A percentile compares a stretch with the other conserved stretches of the same genome.
Evolutionary conservation across 75 land plant species (phyloP).

Genomic region (Picea sitchensis): DNA sequence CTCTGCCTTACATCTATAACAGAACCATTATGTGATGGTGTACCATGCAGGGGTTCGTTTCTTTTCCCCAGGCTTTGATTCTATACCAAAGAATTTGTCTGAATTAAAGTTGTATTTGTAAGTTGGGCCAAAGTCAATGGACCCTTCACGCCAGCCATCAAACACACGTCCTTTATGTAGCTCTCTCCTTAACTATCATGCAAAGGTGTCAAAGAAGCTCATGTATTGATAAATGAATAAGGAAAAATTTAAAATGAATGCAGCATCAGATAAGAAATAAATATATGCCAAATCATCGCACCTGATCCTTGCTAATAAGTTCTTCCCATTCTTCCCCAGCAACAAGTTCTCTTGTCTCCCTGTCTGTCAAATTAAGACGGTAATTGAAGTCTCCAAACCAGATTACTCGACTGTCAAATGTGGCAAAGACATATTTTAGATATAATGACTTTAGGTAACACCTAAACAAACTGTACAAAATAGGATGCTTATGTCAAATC

Average conservation of each 20-base stretch:
- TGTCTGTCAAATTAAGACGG: slow-evolving; percentile 54
- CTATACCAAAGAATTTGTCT: slow-evolving; percentile 39
- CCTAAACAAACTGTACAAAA: slow-evolving; percentile 62
- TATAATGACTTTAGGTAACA: slow-evolving; percentile 69
- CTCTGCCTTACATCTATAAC: not conserved
- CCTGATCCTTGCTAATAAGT: slow-evolving; percentile 71
- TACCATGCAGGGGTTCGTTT: slow-evolving; percentile 79
- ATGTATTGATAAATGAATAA: not conserved
- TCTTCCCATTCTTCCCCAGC: slow-evolving; percentile 47
- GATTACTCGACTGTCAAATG: slow-evolving; percentile 80
- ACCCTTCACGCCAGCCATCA: slow-evolving; percentile 76
- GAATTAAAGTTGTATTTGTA: slow-evolving; percentile 64
- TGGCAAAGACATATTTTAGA: slow-evolving; percentile 37
- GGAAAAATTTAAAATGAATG: not conserved
- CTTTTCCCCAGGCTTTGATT: slow-evolving; percentile 39
- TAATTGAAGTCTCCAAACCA: slow-evolving; percentile 89
- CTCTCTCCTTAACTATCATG: slow-evolving; percentile 52
- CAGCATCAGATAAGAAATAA: slow-evolving; percentile 39
- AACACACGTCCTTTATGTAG: slow-evolving; percentile 49
- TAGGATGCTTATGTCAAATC: slow-evolving; percentile 54
- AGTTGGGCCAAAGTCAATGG: slow-evolving; percentile 66
- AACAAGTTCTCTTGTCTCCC: slow-evolving; percentile 32
- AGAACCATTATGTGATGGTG: not conserved
- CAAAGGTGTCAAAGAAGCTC: not conserved
- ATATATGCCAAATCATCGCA: slow-evolving; percentile 33